phyloP scores from a whole-genome alignment of 192 early-diverging fungal genomes.

The Coemansia sp. region DNA sequence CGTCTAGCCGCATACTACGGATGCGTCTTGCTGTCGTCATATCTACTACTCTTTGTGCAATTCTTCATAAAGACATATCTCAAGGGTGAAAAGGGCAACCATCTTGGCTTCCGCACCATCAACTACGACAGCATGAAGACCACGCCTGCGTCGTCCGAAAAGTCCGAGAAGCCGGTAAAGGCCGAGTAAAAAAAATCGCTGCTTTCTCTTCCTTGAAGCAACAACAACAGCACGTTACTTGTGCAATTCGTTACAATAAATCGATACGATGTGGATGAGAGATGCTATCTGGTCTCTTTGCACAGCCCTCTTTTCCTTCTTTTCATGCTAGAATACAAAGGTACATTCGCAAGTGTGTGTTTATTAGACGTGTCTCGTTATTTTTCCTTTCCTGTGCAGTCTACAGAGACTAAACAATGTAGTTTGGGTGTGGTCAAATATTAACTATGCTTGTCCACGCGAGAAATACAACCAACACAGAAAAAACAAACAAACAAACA shows the following conservation, averaged over 20 bases:
- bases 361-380: background rate
- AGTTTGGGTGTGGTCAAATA: no score
- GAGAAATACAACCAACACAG: no score
- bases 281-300: background rate
- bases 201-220: background rate
- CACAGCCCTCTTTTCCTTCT: slow-evolving; percentile 3
- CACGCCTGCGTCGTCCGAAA: slow-evolving; percentile 10
- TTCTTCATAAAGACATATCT: slow-evolving; percentile 87
- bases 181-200: slow-evolving; percentile 11
- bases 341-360: slow-evolving; percentile 5
- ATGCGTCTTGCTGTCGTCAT: slow-evolving; percentile 74
- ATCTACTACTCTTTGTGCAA: slow-evolving; percentile 86
- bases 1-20: slow-evolving; percentile 79
- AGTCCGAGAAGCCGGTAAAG: slow-evolving; percentile 28
- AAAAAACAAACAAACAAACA: no score
- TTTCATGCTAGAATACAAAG: slow-evolving; percentile 8
- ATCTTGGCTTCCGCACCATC: slow-evolving; percentile 53
- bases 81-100: slow-evolving; percentile 53
- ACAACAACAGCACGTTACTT: background rate
- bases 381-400: background rate
- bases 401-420: no score
- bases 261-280: background rate
- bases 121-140: slow-evolving; percentile 50
- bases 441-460: no score
- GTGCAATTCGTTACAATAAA: background rate